A percentile compares a stretch with the other conserved stretches of the same genome.
phyloP scores from a whole-genome alignment of 2,329 filamentous ascomycete species.

The Oidium heveae region DNA sequence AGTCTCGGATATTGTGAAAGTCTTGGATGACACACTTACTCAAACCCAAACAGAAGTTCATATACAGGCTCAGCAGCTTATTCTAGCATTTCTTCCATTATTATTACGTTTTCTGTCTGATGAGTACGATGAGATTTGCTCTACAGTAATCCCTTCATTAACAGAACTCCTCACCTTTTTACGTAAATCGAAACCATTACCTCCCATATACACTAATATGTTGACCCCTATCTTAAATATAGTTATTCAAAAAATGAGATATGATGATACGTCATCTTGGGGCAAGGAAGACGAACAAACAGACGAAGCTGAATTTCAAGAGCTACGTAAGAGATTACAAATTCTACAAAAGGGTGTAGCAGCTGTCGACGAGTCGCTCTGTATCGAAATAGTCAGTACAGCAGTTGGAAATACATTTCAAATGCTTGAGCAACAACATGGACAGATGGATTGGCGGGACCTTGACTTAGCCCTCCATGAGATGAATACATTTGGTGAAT shows the following conservation, averaged over 20 bases:
- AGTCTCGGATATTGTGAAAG: slow-evolving; percentile 64
- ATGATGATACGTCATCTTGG: slow-evolving; percentile 85
- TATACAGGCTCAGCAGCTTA: slow-evolving; percentile 52
- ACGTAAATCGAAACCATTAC: slow-evolving; percentile 53
- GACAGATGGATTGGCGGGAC: slow-evolving; percentile 76
- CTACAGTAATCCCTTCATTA: slow-evolving; percentile 76
- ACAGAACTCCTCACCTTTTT: slow-evolving; percentile 82
- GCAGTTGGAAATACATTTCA: slow-evolving; percentile 75
- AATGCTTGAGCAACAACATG: slow-evolving; percentile 46
- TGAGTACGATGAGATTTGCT: slow-evolving; percentile 95
- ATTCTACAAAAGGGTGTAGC: slow-evolving; percentile 83
- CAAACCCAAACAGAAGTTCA: slow-evolving; percentile 37
- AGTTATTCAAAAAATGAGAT: slow-evolving; percentile 89
- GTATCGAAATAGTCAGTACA: slow-evolving; percentile 67
- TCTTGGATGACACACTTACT: slow-evolving; percentile 42
- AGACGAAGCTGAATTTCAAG: slow-evolving; percentile 92
- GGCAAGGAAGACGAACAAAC: slow-evolving; percentile 84
- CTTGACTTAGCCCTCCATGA: slow-evolving; percentile 82
- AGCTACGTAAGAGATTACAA: slow-evolving; percentile 71
- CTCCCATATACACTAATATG: slow-evolving; percentile 53
- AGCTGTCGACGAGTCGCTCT: slow-evolving; percentile 65
- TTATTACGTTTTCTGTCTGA: slow-evolving; percentile 88
- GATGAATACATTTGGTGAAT: slow-evolving; percentile 85
- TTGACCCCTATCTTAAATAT: slow-evolving; percentile 72
- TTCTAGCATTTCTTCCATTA: slow-evolving; percentile 65